Evolutionary conservation across 805 yeast species (phyloP), one percentile per base, ranked within the genome.

Genomic region (Pichia nakasei): DNA sequence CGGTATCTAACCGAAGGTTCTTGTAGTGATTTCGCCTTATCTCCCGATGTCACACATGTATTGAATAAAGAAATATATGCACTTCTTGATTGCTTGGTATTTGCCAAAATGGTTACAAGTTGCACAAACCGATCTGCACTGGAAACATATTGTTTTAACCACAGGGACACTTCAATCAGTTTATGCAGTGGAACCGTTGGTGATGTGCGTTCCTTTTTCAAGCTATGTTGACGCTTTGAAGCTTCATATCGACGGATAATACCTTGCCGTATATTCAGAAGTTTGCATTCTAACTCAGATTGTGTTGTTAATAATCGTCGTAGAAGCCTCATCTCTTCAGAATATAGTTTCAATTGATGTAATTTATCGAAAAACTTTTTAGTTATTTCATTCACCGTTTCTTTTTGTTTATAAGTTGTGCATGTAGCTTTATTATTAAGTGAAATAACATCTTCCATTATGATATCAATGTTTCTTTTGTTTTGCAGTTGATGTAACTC

Each of bases 271-370:
- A 43, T 39, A 20, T 41, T 43, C 4, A 39, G 1, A 8, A 26
- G 12, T 20, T 39, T 43, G 6, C 20, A 13, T n/a, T 43, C 35
- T 2, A 39, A 24, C 9, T 27, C 35, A 17, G 29, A 18, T 21
- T 31, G 20, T 11, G 39, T 20, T 5, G 39, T 27, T 8, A 43
- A 15, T 27, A n/a, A 47, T 35, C 33, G 49, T 48, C 42, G 48
- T 37, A 19, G 50, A 20, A 35, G 42, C 19, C 17, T 17, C 9
- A 44, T 35, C 18, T 48, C 53, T 9, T 46, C 38, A 3, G 44
- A 17, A 8, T 41, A 19, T 9, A 53, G 33, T 29, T 38, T 37
- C 19, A 48, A 42, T 15, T 42, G 44, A 29, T 29, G 32, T 13
- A 29, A 43, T 47, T 37, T 11, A 37, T 17, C 9, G 5, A 18